Evolutionary conservation across 345 rosid genomes (phyloP), one percentile per base, ranked within the genome.

Genomic region (Hibiscus tridactylites): DNA sequence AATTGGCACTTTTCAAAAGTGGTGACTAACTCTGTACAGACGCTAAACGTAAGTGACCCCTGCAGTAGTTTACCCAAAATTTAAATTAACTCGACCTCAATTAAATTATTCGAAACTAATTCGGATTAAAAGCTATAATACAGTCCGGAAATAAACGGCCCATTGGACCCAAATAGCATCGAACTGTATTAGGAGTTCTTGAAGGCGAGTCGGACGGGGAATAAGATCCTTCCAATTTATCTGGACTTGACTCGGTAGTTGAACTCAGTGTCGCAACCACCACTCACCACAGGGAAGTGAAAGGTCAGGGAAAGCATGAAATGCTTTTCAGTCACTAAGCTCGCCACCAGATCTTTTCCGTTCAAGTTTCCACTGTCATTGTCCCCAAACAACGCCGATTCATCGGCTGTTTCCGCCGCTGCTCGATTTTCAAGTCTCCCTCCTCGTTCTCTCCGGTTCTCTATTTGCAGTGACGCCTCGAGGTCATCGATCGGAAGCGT

Each of bases 141-240:
- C 75, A 67, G 63, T 24, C 60, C 28, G 9, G 24, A 52, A 65
- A 78, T 79, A 78, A 79, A 63, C 71, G 79, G 79, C 67, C 13
- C 53, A 63, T n/a, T n/a, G 58, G 21, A 17, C 73, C 67, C 84
- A 70, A 58, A 46, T 70, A 21, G 72, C 70, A 75, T 81, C 81
- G 78, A 69, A 83, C 71, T 42, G 54, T 11, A 49, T 16, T 16
- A 75, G 56, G 70, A 72, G 72, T 68, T 77, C 59, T 26, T 50
- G 6, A 50, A 16, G 70, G 72, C 69, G 77, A 70, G 79, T 75
- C 64, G 78, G 6, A 50, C 8, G 19, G 56, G 56, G 5, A 50
- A 50, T 16, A 50, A 5, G 15, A 12, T 50, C 19, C 17, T 16
- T 50, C 56, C 17, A 50, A 50, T 13, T 15, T 50, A 50, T 50